Evolutionary conservation across 129 eudicot species (phyloP), one percentile per base, ranked within the genome.

Genomic region (Chrysanthemum seticuspe): DNA sequence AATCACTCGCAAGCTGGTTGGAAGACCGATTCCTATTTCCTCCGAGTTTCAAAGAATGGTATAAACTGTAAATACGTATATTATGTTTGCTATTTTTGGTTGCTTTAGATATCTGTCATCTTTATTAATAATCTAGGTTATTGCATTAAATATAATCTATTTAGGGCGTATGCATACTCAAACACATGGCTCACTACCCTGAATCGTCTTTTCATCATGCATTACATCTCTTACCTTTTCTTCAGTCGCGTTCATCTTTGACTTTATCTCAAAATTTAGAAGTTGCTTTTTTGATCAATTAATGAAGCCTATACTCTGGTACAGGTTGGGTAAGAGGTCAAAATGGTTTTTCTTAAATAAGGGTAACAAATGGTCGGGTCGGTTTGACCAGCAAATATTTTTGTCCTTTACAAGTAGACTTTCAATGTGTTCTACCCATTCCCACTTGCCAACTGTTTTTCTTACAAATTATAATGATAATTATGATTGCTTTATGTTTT

Each of bases 31-130:
- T 65, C 91, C 97, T 53, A 86, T 92, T 51, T 86, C 97, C 53
- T 89, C 97, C 0, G 95, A 92, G 80, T 92, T 89, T 83, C 97
- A 89, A 66, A 78, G 94, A 80, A 85, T 89, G 98, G 98, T 89
- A 85, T 19, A 65, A 65, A 44, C 29, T 13, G 45, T 62, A 16
- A 21, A 44, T 70, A 65, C 50, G 4, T 68, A 49, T 49, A 16
- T 48, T 59, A 0, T 59, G 64, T 59, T 59, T 59, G 36, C 15
- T 59, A 11, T 6, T 62, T 62, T 62, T 5, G 3, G 14, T 6
- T 62, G 21, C 10, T 29, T 60, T 29, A 29, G 11, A 13, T 29
- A 13, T 62, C 16, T 62, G 62, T 5, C 44, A 61, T 61, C 18
- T 15, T 12, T 12, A 15, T 53, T 3, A 1, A 53, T 12, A 13